Conservation (phyloP, 78 protist species). For the Bodo saltans region DNA sequence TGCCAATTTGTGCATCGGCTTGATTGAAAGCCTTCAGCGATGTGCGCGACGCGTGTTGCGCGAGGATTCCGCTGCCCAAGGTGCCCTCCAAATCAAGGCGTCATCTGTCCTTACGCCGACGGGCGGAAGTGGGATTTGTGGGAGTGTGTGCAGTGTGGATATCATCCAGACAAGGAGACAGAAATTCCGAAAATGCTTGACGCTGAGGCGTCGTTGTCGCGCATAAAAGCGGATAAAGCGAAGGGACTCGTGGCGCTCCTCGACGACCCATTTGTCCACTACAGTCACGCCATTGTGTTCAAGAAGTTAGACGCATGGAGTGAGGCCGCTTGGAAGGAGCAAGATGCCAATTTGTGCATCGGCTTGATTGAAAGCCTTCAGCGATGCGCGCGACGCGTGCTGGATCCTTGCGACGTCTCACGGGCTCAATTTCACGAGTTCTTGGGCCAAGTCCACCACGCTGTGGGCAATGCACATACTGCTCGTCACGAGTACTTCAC, state of each 20-base stretch:
- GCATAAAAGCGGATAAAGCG: conserved; percentile 17
- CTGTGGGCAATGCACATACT: conserved; percentile 13
- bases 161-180: neutral
- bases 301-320: conserved; percentile 15
- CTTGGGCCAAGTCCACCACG: conserved; percentile 28
- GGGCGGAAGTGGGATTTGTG: neutral
- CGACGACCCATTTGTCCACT: neutral
- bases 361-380: neutral
- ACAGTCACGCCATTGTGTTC: conserved; percentile 2
- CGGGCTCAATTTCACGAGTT: conserved; percentile 15
- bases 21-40: conserved; percentile 10
- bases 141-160: conserved; percentile 18
- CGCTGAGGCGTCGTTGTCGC: neutral
- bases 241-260: conserved; percentile 1
- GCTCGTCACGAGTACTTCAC: neutral
- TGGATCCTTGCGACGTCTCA: neutral
- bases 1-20: neutral
- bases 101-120: neutral
- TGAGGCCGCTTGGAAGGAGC: neutral
- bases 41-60: too few relatives aligned
- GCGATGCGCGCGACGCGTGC: neutral
- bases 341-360: neutral
- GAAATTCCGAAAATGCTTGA: neutral
- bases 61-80: neutral
- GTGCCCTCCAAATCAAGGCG: conserved; percentile 11